Evolutionary conservation across 495 filamentous ascomycete species (phyloP), one percentile per base, ranked within the genome.

Genomic region (Hyphodiscus hymeniophilus): DNA sequence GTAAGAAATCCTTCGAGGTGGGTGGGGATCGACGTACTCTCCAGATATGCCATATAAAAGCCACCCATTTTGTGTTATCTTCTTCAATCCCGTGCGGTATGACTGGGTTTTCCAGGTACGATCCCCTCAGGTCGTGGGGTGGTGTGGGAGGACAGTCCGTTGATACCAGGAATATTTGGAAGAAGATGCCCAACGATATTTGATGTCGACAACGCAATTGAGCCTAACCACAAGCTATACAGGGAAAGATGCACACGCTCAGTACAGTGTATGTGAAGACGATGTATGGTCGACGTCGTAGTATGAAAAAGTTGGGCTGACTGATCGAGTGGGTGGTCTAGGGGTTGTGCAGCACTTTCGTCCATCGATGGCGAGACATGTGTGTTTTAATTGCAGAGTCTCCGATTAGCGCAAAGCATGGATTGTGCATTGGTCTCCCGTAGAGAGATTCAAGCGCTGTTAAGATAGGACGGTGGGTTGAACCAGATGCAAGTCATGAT

Each of bases 11-110:
- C 38, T 38, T 45, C 34, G 22, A 47, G 38, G 32, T 32, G 47
- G 18, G 13, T 51, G 42, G n/a, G n/a, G 35, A 58, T 65, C 45
- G 51, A 79, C 75, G 73, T 75, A 79, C 75, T 75, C 63, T 77
- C 73, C 48, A 79, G 64, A 65, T 79, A 79, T 64, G 77, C 73
- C 69, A 79, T 79, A 64, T 79, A 79, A 61, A 76, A 79, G 61
- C 75, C 75, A 54, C 65, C 66, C 74, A 77, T 76, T 61, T 59
- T 75, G 63, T 53, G 32, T 47, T 41, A 23, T 50, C 45, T 42
- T 36, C 43, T 20, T 46, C 20, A 50, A 22, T 35, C 28, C 33
- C 24, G 31, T 45, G 33, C 33, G 38, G 35, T 39, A 32, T 42
- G 45, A 52, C 40, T 8, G 47, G 24, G 38, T 49, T 30, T 31